phyloP scores from a whole-genome alignment of 768 basidiomycete genomes.

The Chalciporus sphaerocephalus region DNA sequence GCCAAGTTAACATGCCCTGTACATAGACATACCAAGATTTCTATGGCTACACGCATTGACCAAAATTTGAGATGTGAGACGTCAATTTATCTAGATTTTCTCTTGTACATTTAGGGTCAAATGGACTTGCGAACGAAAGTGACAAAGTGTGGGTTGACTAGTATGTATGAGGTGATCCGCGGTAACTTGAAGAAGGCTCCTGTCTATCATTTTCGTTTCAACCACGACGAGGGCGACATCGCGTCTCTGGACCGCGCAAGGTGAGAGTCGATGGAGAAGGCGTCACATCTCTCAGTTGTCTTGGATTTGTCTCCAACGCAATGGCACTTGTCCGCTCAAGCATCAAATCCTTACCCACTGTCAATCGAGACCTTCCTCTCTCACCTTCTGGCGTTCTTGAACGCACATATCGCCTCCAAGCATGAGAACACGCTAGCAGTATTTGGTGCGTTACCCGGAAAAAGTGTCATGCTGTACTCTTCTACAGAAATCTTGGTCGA shows the following conservation, averaged over 20 bases:
- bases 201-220: too few relatives aligned
- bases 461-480: slow-evolving; percentile 78
- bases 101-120: too few relatives aligned
- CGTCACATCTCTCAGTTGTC: slow-evolving; percentile 74
- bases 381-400: slow-evolving; percentile 85
- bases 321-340: slow-evolving; percentile 69
- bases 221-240: background rate
- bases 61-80: too few relatives aligned
- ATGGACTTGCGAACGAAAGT: too few relatives aligned
- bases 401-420: slow-evolving; percentile 85
- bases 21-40: too few relatives aligned
- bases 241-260: background rate
- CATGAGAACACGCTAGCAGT: slow-evolving; percentile 93
- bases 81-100: too few relatives aligned
- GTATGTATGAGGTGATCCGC: too few relatives aligned
- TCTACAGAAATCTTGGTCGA: slow-evolving; percentile 47
- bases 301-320: slow-evolving; percentile 82
- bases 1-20: too few relatives aligned
- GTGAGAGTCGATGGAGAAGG: slow-evolving; percentile 37
- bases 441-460: slow-evolving; percentile 81
- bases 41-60: too few relatives aligned
- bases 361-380: slow-evolving; percentile 71
- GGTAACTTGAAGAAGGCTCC: too few relatives aligned
- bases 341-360: slow-evolving; percentile 49
- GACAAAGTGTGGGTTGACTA: too few relatives aligned